Percentiles rank a stretch among this genome's conserved stretches.
Evolutionary conservation across 2,329 filamentous ascomycete genomes (phyloP).

Genomic region (Fusarium nodosum): DNA sequence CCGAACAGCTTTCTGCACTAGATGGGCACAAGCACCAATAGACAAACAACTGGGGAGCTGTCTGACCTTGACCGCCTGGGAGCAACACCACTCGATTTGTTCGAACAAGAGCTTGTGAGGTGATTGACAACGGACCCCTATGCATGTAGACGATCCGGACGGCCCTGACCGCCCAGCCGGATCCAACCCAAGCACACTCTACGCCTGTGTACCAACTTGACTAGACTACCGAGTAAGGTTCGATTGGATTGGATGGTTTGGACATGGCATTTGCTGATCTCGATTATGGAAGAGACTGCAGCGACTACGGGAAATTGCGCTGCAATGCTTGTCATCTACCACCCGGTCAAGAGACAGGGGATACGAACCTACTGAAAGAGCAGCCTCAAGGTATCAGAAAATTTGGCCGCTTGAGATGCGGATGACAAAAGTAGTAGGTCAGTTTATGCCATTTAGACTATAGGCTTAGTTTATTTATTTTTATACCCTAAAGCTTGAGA

Average conservation of each 20-base stretch:
- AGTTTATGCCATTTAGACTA: too few relatives aligned
- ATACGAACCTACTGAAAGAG: background rate
- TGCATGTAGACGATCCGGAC: conserved; percentile 40
- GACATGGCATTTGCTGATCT: conserved; percentile 1
- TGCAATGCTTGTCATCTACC: conserved; percentile 4
- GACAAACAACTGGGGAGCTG: background rate
- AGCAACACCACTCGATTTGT: background rate
- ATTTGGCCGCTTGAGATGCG: too few relatives aligned
- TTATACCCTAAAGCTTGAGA: too few relatives aligned
- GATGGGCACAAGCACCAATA: background rate
- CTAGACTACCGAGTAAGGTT: background rate
- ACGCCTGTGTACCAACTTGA: conserved; percentile 5
- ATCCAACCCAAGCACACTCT: conserved; percentile 34
- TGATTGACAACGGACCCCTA: conserved; percentile 14
- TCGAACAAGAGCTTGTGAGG: background rate
- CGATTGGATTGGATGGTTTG: background rate
- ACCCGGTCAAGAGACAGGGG: conserved; percentile 4
- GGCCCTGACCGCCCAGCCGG: conserved; percentile 43
- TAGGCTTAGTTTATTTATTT: too few relatives aligned
- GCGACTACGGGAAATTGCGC: conserved; percentile 38
- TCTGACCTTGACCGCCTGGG: background rate
- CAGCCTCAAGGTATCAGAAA: too few relatives aligned
- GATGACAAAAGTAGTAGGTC: too few relatives aligned
- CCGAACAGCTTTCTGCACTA: background rate
- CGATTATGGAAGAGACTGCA: conserved; percentile 4